Evolutionary conservation across 176 grass and related monocot genomes (phyloP).

Genomic region (Musa beccarii): DNA sequence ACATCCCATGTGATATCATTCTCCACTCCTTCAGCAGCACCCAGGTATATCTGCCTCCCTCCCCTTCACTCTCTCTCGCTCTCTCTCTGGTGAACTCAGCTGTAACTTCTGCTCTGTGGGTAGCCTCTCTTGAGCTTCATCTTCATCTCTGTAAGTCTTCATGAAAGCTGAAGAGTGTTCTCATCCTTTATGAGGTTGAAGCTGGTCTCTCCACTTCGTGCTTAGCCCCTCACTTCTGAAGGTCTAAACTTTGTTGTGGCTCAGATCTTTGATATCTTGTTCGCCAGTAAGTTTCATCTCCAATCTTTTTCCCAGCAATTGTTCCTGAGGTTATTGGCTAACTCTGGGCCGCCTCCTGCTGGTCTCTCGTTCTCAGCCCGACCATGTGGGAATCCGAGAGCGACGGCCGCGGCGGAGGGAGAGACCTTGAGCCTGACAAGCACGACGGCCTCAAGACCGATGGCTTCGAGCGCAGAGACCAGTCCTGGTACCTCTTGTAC

Average conservation of each 20-base stretch:
- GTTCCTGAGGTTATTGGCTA: not conserved
- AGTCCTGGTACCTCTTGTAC: slow-evolving; percentile 48
- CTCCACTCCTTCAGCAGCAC: slow-evolving; percentile 1
- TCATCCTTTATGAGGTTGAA: not conserved
- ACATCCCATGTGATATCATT: slow-evolving; percentile 20
- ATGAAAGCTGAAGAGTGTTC: too few relatives aligned
- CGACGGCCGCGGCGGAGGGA: slow-evolving; percentile 25
- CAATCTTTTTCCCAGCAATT: not conserved
- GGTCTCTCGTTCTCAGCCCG: not conserved
- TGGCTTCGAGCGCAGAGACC: slow-evolving; percentile 64
- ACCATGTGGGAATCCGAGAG: slow-evolving; percentile 89
- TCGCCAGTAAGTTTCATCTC: not conserved
- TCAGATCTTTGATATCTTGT: not conserved
- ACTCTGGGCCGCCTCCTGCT: not conserved
- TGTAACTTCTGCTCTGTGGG: not conserved
- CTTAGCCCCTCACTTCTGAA: not conserved
- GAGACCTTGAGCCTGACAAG: slow-evolving; percentile 39
- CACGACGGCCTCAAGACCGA: slow-evolving; percentile 58
- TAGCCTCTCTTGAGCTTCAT: not conserved
- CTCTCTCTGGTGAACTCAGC: not conserved
- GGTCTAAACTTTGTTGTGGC: not conserved
- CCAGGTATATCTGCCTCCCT: not conserved
- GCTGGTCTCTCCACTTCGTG: not conserved
- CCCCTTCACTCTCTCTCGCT: not conserved
- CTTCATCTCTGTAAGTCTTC: not conserved